phyloP scores from a whole-genome alignment of 805 yeast species.

The Zygosaccharomyces kombuchaensis region DNA sequence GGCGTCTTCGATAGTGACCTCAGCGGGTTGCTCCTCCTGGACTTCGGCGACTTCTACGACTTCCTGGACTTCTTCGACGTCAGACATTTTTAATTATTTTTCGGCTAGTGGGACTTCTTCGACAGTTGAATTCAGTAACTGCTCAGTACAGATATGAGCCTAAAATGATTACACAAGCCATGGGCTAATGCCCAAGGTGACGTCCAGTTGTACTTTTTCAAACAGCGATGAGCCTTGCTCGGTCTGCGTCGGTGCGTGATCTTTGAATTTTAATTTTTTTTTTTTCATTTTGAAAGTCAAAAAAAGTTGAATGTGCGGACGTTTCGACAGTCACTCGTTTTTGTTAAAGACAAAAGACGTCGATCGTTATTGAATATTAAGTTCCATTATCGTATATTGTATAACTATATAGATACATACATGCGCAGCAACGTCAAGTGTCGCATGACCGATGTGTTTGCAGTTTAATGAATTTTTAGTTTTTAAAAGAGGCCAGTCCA shows the following conservation, averaged over 20 bases:
- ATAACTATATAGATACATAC: conserved; percentile 2
- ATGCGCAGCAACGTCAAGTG: not conserved
- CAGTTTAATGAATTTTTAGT: not conserved
- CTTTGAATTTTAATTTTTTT: too few species aligned
- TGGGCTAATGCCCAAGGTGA: not conserved
- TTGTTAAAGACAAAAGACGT: conserved; percentile 3
- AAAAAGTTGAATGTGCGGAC: too few species aligned
- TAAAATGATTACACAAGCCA: not conserved
- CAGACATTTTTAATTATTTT: conserved; percentile 24
- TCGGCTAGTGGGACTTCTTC: conserved; percentile 60
- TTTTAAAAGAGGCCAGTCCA: not conserved
- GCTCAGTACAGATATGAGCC: conserved; percentile 48
- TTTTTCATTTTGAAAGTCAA: too few species aligned
- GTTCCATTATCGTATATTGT: conserved; percentile 4
- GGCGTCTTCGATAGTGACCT: conserved; percentile 97
- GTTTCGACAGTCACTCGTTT: not conserved
- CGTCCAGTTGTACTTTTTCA: conserved; percentile 6
- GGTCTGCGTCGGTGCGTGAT: conserved; percentile 4
- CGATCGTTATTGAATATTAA: not conserved
- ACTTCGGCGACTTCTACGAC: conserved; percentile 83
- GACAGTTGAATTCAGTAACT: conserved; percentile 46
- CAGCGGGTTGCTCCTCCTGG: conserved; percentile 75
- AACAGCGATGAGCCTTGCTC: not conserved
- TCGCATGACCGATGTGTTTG: not conserved
- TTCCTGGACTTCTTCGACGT: conserved; percentile 69